A percentile compares a stretch with the other conserved stretches of the same genome.
Evolutionary conservation across 352 stramenopile species (phyloP).

Genomic region (Blastocystis sp.): DNA sequence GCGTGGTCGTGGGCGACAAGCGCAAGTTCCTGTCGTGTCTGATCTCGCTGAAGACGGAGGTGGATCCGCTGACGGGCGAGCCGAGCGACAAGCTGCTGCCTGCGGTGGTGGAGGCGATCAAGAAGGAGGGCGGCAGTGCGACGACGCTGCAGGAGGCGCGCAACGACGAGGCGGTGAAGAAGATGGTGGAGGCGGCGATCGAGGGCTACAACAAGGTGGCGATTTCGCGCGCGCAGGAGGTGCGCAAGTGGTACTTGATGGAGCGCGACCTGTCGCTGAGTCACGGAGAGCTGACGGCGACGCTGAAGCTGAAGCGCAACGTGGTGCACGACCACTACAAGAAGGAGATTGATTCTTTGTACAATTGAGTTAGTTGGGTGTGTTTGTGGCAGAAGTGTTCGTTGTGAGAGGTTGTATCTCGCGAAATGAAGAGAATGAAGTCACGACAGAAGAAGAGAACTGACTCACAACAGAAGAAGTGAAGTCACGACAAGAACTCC

Average conservation of each 20-base stretch:
- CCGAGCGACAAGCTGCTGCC: slow-evolving; percentile 74
- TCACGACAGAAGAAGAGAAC: background rate
- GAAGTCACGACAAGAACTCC: too few relatives aligned
- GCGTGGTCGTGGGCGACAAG: slow-evolving; percentile 79
- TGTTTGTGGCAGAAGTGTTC: background rate
- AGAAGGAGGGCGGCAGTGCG: background rate
- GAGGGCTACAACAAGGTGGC: slow-evolving; percentile 78
- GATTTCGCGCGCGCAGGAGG: slow-evolving; percentile 76
- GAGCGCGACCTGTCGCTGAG: slow-evolving; percentile 74
- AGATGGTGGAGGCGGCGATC: slow-evolving; percentile 76
- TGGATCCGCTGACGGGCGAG: slow-evolving; percentile 75
- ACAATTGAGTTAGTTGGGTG: background rate
- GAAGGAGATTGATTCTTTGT: slow-evolving; percentile 64
- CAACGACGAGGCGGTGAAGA: slow-evolving; percentile 65
- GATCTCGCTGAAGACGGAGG: slow-evolving; percentile 76
- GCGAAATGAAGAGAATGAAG: background rate
- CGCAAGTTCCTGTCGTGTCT: slow-evolving; percentile 78
- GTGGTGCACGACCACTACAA: slow-evolving; percentile 75
- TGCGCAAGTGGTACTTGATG: slow-evolving; percentile 78
- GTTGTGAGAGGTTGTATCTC: background rate
- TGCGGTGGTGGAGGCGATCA: slow-evolving; percentile 46
- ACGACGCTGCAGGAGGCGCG: slow-evolving; percentile 69
- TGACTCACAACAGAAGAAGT: too few relatives aligned
- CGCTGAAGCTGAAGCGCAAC: slow-evolving; percentile 77
- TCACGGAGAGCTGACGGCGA: slow-evolving; percentile 76